Base-by-base conservation (phyloP, 148 eudicot genomes). In the Silene conica region DNA sequence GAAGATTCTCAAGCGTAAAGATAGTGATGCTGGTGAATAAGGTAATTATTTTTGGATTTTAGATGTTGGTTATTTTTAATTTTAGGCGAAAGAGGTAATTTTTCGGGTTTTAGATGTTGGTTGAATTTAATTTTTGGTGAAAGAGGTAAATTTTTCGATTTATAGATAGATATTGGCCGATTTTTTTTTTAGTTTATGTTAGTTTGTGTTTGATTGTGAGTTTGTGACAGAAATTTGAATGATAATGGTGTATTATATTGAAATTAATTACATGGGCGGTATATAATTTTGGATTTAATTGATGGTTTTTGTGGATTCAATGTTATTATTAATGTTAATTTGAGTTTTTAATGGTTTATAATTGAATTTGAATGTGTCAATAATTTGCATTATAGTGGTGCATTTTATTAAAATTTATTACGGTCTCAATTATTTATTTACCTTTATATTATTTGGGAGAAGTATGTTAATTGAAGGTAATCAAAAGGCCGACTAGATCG, bases 1-100 rank as follows among this genome's bases (percentile, higher is more conserved):
- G 69, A 90, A 89, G 73, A 83, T 89, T 64, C 98, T 93, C 84
- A 93, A 93, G 86, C 93, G 98, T 59, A 93, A 93, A 84, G 98
- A 90, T 61, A 93, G 98, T 81, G 94, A 93, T 79, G 94, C 93
- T 64, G 98, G 96, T 72, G 96, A 90, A 76, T 83, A 66, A 86
- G 98, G 96, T 93, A 16, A 50, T n/a, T n/a, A n/a, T n/a, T n/a
- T n/a, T n/a, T n/a, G n/a, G n/a, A n/a, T n/a, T n/a, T n/a, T n/a
- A n/a, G n/a, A n/a, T n/a, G n/a, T n/a, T n/a, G n/a, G n/a, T n/a
- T n/a, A n/a, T n/a, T n/a, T n/a, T n/a, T n/a, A n/a, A n/a, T n/a
- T n/a, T n/a, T n/a, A n/a, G n/a, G n/a, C n/a, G n/a, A n/a, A n/a
- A n/a, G n/a, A n/a, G n/a, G n/a, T n/a, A n/a, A n/a, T n/a, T n/a